Conservation (phyloP, 2,329 filamentous ascomycete species). For the Claviceps africana region DNA sequence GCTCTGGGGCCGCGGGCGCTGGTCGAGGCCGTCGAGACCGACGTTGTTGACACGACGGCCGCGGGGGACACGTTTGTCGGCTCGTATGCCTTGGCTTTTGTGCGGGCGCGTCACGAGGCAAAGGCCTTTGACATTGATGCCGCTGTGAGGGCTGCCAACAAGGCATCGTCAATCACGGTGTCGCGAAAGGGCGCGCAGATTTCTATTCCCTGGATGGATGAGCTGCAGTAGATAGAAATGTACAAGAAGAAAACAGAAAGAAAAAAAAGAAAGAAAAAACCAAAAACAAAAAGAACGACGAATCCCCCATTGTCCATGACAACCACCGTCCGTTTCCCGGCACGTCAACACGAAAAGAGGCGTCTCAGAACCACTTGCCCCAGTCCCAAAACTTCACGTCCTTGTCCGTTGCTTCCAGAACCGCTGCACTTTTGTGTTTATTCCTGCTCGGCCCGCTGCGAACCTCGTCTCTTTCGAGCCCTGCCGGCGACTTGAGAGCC, state of each 20-base stretch:
- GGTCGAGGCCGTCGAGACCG: slow-evolving; percentile 52
- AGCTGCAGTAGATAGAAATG: slow-evolving; percentile 21
- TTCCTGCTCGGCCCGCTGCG: background rate
- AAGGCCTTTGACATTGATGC: slow-evolving; percentile 38
- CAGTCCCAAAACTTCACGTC: slow-evolving; percentile 12
- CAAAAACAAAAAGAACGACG: background rate
- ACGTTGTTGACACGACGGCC: slow-evolving; percentile 81
- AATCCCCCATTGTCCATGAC: too few species aligned
- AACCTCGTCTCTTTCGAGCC: background rate
- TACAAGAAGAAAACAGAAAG: slow-evolving; percentile 4
- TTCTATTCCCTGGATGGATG: slow-evolving; percentile 31
- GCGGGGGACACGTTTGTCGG: slow-evolving; percentile 93
- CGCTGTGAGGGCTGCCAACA: slow-evolving; percentile 41
- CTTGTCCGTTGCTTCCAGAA: slow-evolving; percentile 10
- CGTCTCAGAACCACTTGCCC: slow-evolving; percentile 17
- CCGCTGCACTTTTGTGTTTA: background rate
- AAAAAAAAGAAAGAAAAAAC: slow-evolving; percentile 8
- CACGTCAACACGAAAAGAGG: slow-evolving; percentile 3
- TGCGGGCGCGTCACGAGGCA: slow-evolving; percentile 24
- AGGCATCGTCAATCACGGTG: slow-evolving; percentile 28
- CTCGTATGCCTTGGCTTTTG: slow-evolving; percentile 64
- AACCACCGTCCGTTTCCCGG: background rate
- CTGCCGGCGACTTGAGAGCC: background rate
- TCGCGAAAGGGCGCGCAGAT: slow-evolving; percentile 27
- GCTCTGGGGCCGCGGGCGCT: slow-evolving; percentile 27